Evolutionary conservation across 495 filamentous ascomycete genomes (phyloP).

Genomic region (Aspergillus saccharolyticus): DNA sequence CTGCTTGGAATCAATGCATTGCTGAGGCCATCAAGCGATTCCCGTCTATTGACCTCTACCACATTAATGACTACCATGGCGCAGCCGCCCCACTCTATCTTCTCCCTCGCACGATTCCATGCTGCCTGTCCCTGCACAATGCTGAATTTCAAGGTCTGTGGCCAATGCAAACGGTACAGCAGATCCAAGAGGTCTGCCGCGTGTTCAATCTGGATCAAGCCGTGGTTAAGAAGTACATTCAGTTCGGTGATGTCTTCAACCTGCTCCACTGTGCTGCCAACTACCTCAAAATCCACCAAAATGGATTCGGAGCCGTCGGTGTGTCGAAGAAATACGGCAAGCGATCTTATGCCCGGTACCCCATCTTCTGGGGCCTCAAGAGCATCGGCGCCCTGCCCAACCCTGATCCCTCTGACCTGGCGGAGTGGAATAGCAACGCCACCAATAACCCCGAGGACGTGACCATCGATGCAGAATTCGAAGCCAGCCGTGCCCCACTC

Average conservation of each 20-base stretch:
- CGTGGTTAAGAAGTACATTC: conserved; percentile 35
- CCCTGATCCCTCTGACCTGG: conserved; percentile 67
- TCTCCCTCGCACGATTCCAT: conserved; percentile 50
- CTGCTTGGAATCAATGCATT: conserved; percentile 68
- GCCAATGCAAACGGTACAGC: conserved; percentile 62
- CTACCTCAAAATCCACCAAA: conserved; percentile 65
- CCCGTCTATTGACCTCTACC: conserved; percentile 60
- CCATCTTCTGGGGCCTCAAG: conserved; percentile 68
- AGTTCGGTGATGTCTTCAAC: conserved; percentile 65
- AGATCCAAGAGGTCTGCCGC: conserved; percentile 60
- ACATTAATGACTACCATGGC: conserved; percentile 77
- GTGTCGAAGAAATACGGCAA: conserved; percentile 71
- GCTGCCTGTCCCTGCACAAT: conserved; percentile 51
- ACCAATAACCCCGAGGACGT: conserved; percentile 32
- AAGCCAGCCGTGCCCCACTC: conserved; percentile 49
- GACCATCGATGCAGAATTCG: conserved; percentile 52
- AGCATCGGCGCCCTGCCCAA: conserved; percentile 66
- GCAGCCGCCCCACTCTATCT: conserved; percentile 66
- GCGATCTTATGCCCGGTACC: conserved; percentile 67
- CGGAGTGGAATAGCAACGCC: conserved; percentile 53
- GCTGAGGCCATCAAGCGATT: conserved; percentile 53
- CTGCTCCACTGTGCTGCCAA: conserved; percentile 66
- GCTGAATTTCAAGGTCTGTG: conserved; percentile 70
- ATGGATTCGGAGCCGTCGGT: conserved; percentile 68
- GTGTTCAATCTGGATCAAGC: conserved; percentile 55